Evolutionary conservation across 192 early-diverging fungal species (phyloP).

Genomic region (Chytriomyces confervae): DNA sequence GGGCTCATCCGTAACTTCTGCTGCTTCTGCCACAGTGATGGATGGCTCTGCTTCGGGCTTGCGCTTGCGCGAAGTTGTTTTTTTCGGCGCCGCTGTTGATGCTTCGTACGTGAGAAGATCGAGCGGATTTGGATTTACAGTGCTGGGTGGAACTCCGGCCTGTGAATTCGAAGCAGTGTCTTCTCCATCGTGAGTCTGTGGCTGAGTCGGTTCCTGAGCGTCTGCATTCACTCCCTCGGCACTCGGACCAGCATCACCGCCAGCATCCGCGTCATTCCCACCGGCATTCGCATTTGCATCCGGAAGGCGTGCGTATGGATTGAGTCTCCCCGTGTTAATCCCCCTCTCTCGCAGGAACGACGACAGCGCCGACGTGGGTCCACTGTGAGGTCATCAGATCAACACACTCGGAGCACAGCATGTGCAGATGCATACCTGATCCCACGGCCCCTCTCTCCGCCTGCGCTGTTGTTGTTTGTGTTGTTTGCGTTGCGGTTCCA

Average conservation of each 20-base stretch:
- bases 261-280: background rate
- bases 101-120: background rate
- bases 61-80: background rate
- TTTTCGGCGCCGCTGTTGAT: background rate
- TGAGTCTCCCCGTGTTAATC: slow-evolving; percentile 30
- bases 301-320: slow-evolving; percentile 33
- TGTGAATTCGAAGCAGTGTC: background rate
- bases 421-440: background rate
- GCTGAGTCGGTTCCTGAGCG: background rate
- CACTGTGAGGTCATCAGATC: background rate
- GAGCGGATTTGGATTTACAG: background rate
- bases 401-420: background rate
- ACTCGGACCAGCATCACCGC: background rate
- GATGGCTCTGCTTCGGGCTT: background rate
- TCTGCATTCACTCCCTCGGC: background rate
- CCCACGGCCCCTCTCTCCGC: background rate
- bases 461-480: background rate
- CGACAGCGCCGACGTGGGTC: slow-evolving; percentile 29
- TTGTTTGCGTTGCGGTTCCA: slow-evolving; percentile 10
- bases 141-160: background rate
- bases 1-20: background rate
- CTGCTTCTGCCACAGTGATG: background rate
- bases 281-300: background rate
- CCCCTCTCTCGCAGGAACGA: slow-evolving; percentile 37
- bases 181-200: background rate